Conservation (phyloP, 2,329 filamentous ascomycete species). For the Macrophomina pseudophaseolina region DNA sequence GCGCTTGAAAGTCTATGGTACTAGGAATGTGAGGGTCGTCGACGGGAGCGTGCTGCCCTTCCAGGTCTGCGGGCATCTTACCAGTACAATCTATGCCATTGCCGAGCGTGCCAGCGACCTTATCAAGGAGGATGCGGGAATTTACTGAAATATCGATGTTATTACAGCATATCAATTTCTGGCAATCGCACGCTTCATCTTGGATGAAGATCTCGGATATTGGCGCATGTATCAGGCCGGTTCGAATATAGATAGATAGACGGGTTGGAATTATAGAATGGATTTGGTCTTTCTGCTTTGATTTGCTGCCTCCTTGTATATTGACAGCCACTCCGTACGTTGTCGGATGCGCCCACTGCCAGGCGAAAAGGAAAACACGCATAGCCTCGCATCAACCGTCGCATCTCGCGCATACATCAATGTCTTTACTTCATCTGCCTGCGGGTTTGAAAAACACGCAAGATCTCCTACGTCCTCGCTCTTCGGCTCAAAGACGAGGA, state of each 20-base stretch:
- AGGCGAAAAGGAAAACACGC: too few relatives aligned
- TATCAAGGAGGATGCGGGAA: conserved; percentile 32
- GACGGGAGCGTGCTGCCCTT: conserved; percentile 41
- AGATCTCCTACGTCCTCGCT: not conserved
- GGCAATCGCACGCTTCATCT: too few relatives aligned
- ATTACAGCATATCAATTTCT: too few relatives aligned
- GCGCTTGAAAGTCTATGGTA: conserved; percentile 39
- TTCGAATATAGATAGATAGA: not conserved
- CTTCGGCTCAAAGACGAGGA: not conserved
- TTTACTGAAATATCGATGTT: not conserved
- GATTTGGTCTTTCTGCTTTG: too few relatives aligned
- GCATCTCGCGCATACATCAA: too few relatives aligned
- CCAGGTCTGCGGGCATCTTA: conserved; percentile 39
- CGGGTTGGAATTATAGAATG: not conserved
- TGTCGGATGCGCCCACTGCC: too few relatives aligned
- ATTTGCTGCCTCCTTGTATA: too few relatives aligned
- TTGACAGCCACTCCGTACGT: too few relatives aligned
- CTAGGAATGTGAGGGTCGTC: conserved; percentile 36
- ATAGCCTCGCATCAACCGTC: too few relatives aligned
- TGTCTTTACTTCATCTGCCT: too few relatives aligned
- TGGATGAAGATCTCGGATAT: not conserved
- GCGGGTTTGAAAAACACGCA: too few relatives aligned
- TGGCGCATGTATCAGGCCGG: not conserved
- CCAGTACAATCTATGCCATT: conserved; percentile 38
- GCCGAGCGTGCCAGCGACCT: conserved; percentile 40